Evolutionary conservation across 2,329 filamentous ascomycete genomes (phyloP).

Genomic region (Aspergillus aculeatus): DNA sequence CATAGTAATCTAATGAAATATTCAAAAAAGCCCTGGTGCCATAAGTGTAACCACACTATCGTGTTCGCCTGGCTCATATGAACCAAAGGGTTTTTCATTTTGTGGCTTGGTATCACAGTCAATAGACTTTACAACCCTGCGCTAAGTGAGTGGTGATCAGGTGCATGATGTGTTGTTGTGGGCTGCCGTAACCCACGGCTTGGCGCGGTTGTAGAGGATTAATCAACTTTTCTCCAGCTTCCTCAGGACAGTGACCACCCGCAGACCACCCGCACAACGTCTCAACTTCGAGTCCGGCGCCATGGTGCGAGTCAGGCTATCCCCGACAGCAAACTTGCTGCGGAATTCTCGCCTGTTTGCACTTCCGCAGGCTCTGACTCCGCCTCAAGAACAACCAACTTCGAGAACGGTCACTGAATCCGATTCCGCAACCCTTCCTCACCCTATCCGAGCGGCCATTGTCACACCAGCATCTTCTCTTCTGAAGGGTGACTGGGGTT

Average conservation of each 20-base stretch:
- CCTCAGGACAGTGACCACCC: conserved; percentile 14
- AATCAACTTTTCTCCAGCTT: conserved; percentile 35
- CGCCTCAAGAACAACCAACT: conserved; percentile 54
- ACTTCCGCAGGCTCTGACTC: conserved; percentile 71
- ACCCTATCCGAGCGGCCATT: conserved; percentile 81
- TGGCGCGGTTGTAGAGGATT: conserved; percentile 21
- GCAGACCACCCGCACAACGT: conserved; percentile 17
- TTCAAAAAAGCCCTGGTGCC: no score
- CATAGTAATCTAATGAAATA: no score
- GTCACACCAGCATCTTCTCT: conserved; percentile 72
- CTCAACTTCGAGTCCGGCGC: conserved; percentile 26
- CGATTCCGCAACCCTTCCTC: conserved; percentile 68
- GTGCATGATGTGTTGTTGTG: conserved; percentile 21
- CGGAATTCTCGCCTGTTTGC: conserved; percentile 88
- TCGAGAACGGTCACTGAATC: conserved; percentile 55
- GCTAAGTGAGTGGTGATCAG: background rate
- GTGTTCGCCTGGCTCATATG: no score
- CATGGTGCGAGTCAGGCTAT: conserved; percentile 50
- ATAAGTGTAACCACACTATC: no score
- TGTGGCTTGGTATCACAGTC: no score
- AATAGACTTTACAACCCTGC: no score
- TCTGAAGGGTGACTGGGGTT: conserved; percentile 81
- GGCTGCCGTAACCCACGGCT: conserved; percentile 25
- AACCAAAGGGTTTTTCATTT: no score
- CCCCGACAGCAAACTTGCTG: conserved; percentile 67